These are phyloP conservation scores for Arachis stenosperma DNA, from an alignment of 306 rosid species.

Conservation along the genomic window DNA sequence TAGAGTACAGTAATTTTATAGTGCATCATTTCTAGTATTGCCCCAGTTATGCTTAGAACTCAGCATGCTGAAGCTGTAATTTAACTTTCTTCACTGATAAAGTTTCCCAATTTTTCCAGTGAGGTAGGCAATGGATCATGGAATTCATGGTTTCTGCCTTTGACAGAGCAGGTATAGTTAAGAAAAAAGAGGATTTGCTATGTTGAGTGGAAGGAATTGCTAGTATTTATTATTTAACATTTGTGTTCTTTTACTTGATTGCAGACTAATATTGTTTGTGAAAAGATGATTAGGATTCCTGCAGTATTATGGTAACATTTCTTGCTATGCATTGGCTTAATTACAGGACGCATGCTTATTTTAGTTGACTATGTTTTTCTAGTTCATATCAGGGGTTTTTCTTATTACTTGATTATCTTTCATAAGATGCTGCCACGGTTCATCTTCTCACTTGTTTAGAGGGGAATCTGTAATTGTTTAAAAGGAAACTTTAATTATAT, in stretches of 20 bases:
- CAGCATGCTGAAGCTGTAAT: conserved; percentile 8
- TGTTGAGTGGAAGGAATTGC: conserved; percentile 32
- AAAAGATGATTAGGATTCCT: conserved; percentile 63
- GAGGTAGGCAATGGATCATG: conserved; percentile 85
- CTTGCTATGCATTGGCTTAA: neutral
- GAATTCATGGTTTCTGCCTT: conserved; percentile 92
- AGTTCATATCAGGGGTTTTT: neutral
- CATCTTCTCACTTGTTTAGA: neutral
- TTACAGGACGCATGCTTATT: neutral
- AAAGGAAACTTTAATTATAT: neutral
- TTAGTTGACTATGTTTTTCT: neutral
- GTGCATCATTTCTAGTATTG: neutral
- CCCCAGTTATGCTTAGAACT: neutral
- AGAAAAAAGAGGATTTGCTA: conserved; percentile 9
- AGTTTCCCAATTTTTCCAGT: conserved; percentile 50
- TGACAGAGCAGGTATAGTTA: conserved; percentile 65
- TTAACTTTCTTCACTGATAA: conserved; percentile 30
- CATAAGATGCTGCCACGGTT: neutral
- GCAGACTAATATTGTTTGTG: conserved; percentile 79
- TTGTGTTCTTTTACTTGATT: conserved; percentile 36
- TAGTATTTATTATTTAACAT: conserved; percentile 36
- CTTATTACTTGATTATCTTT: neutral
- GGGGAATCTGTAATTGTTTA: neutral
- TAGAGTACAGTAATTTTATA: neutral
- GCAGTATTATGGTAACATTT: conserved; percentile 31